These are phyloP conservation scores for Lactarius quietus DNA, from an alignment of 768 basidiomycete genomes.

Conservation along the genomic window DNA sequence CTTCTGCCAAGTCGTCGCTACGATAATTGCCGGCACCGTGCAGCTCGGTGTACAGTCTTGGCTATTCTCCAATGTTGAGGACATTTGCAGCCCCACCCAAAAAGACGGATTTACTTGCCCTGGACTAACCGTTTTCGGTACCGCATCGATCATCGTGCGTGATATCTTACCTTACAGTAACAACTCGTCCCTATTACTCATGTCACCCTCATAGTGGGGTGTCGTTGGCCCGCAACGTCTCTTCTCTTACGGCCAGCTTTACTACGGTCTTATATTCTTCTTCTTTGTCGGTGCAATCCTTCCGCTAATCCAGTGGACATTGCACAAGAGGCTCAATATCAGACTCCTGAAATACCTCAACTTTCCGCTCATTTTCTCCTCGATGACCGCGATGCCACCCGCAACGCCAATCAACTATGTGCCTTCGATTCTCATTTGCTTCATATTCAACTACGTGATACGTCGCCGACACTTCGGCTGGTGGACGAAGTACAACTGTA, in stretches of 20 bases:
- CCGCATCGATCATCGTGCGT: slow-evolving; percentile 25
- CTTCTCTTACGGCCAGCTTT: not conserved
- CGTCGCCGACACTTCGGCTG: slow-evolving; percentile 29
- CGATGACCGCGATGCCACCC: slow-evolving; percentile 41
- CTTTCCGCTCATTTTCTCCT: slow-evolving; percentile 42
- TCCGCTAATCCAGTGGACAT: too few species aligned
- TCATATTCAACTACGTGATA: slow-evolving; percentile 37
- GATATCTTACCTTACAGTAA: not conserved
- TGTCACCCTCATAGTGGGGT: slow-evolving; percentile 1
- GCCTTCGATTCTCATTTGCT: slow-evolving; percentile 37
- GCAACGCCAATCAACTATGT: slow-evolving; percentile 41
- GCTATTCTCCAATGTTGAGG: too few species aligned
- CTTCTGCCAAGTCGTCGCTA: too few species aligned
- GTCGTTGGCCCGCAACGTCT: not conserved
- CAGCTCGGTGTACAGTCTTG: too few species aligned
- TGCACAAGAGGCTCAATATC: too few species aligned
- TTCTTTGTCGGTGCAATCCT: too few species aligned
- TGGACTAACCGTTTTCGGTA: slow-evolving; percentile 47
- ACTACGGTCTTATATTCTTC: too few species aligned
- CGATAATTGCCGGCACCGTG: too few species aligned
- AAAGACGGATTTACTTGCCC: too few species aligned
- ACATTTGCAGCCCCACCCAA: too few species aligned
- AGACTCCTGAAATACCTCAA: too few species aligned
- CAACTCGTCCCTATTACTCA: not conserved
- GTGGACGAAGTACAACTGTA: slow-evolving; percentile 39